Percentiles rank a stretch among this genome's conserved stretches.
Conservation (phyloP, 1,139 yeast species). For the Sugiyamaella novakii region DNA sequence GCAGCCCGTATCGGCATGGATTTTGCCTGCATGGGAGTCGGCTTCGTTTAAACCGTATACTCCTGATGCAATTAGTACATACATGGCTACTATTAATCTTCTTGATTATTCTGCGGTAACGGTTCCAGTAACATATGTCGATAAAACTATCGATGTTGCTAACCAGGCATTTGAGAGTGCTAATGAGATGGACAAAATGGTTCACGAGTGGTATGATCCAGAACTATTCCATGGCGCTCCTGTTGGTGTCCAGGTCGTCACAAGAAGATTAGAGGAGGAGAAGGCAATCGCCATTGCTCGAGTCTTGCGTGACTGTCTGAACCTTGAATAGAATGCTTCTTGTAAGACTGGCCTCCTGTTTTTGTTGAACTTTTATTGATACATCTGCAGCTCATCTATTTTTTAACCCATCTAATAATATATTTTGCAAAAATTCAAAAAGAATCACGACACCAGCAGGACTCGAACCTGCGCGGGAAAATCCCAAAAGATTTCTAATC, state of each 20-base stretch:
- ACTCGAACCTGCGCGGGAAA: constrained; percentile 31
- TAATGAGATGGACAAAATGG: constrained; percentile 46
- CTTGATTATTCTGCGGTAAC: constrained; percentile 61
- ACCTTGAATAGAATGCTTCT: not conserved
- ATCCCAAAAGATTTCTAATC: constrained; percentile 84
- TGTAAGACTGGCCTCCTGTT: too few species aligned
- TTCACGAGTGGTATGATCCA: constrained; percentile 54
- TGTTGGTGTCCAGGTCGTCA: constrained; percentile 64
- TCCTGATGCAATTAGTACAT: constrained; percentile 50
- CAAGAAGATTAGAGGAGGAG: constrained; percentile 62
- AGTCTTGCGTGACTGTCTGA: constrained; percentile 25
- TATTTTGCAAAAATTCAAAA: not conserved
- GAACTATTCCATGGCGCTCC: constrained; percentile 63
- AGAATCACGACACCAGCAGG: constrained; percentile 40
- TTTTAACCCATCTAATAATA: too few species aligned
- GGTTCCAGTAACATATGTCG: constrained; percentile 61
- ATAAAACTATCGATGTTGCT: constrained; percentile 36
- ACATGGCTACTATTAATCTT: constrained; percentile 61
- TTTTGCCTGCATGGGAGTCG: constrained; percentile 51
- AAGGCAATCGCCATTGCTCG: constrained; percentile 49
- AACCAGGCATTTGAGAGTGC: constrained; percentile 32
- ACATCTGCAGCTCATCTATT: too few species aligned
- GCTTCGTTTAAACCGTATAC: constrained; percentile 52
- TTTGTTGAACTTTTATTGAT: too few species aligned
- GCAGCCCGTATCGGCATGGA: constrained; percentile 52